A percentile compares a stretch with the other conserved stretches of the same genome.
phyloP scores from a whole-genome alignment of 352 stramenopile species.

The Globisporangium alternatum region DNA sequence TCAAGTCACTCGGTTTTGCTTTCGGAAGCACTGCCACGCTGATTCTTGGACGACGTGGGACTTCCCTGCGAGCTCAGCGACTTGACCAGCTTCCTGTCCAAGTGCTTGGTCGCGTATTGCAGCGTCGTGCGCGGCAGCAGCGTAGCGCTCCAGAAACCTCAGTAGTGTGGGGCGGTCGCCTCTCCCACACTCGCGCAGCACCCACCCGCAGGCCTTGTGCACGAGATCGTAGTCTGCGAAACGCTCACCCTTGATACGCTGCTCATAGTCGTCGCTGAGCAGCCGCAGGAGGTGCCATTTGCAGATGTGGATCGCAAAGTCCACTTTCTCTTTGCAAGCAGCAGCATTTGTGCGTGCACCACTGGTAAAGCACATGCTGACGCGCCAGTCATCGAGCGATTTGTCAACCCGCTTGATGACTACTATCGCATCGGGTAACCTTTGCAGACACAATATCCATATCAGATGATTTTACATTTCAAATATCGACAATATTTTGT shows the following conservation, averaged over 20 bases:
- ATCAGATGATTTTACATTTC: too few species aligned
- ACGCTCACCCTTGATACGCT: constrained; percentile 12
- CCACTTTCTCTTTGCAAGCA: constrained; percentile 9
- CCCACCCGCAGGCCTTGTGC: constrained; percentile 23
- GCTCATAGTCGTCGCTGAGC: constrained; percentile 10
- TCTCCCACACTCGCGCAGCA: constrained; percentile 18
- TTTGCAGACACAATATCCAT: too few species aligned
- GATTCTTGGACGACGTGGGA: neutral
- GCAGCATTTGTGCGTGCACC: too few species aligned
- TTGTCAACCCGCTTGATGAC: too few species aligned
- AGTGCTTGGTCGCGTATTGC: constrained; percentile 25
- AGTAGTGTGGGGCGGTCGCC: constrained; percentile 5
- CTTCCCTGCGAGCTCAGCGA: constrained; percentile 4
- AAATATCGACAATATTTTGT: too few species aligned
- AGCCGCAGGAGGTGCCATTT: constrained; percentile 15
- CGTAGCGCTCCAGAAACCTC: constrained; percentile 12
- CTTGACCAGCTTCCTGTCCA: constrained; percentile 12
- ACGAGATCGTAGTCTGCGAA: constrained; percentile 23
- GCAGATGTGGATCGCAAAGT: constrained; percentile 5
- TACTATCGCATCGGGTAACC: too few species aligned
- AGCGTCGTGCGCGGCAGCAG: constrained; percentile 18
- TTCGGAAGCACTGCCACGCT: neutral
- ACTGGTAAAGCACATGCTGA: too few species aligned
- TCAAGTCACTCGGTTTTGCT: neutral
- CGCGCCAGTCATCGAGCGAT: too few species aligned